Base-by-base conservation (phyloP, 1,284 basidiomycete genomes). In the Waitea zeae region DNA sequence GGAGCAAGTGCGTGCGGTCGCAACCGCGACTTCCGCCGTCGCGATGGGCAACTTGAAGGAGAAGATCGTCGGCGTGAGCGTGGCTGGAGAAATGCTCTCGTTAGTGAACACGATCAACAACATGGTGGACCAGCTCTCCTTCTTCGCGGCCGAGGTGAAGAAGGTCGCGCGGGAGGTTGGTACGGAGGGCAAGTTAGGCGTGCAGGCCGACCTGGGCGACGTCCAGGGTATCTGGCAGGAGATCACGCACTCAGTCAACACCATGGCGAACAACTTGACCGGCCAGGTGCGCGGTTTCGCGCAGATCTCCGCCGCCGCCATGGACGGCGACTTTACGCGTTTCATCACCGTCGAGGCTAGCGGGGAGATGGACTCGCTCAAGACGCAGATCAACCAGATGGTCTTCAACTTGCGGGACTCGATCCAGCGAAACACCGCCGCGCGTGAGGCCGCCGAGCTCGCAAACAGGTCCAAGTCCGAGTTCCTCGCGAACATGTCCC, bases 341-440 rank as follows among this genome's bases (percentile, higher is more conserved):
- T 98, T 98, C 65, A 97, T 98, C 62, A 98, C 95, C 12, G 93
- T 99, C 51, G 93, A 98, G 51, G 95, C 93, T 0, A 83, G 77
- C 38, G 95, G 95, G 38, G 95, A 98, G 58, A 97, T 98, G 95
- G 93, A 98, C 59, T 92, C 86, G 41, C 70, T 99, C 59, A 98
- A 98, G 69, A 97, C 89, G 4, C 95, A 97, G 61, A 95, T 95
- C 63, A 93, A 95, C 52, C 88, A 95, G 57, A 97, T 97, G 93
- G 89, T 98, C 40, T 96, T 90, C 64, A 93, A 93, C 52, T 70
- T 98, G 53, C 71, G 95, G 34, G 93, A 98, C 54, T 80, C 76
- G 45, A 95, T 99, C 41, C 95, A 98, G 67, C 96, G 93, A 75
- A 98, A 99, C 53, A 98, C 92, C 2, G 87, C 87, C 20, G 95